Conservation (phyloP, 225 moss, liverwort and hornwort genomes). For the Polytrichum formosum region DNA sequence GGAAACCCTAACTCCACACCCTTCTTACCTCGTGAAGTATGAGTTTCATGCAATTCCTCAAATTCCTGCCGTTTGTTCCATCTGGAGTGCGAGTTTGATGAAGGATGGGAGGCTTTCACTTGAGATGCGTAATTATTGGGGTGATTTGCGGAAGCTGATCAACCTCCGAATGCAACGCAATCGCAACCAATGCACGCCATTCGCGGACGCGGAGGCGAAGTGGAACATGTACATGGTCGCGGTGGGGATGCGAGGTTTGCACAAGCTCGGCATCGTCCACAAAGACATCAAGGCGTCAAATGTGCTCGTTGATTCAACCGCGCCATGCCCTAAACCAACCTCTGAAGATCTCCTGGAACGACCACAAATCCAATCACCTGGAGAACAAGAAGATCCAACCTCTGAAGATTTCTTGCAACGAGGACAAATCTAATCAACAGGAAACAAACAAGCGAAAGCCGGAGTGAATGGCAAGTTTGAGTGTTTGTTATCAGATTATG, state of each 20-base stretch:
- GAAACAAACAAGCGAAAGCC: too few relatives aligned
- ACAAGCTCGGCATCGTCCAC: neutral
- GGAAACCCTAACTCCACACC: neutral
- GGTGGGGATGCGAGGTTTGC: slow-evolving; percentile 4
- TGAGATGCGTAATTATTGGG: fast-evolving
- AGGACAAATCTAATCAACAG: neutral
- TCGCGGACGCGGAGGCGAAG: neutral
- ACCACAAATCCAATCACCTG: neutral
- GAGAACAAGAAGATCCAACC: neutral
- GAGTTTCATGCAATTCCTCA: neutral
- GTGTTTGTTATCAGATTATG: neutral
- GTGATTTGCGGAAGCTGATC: slow-evolving; percentile 6
- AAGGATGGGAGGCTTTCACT: neutral
- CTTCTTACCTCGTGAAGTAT: neutral
- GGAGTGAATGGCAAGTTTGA: neutral
- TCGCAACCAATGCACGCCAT: neutral
- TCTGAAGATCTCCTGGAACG: neutral
- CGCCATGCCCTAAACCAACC: neutral
- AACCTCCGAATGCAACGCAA: neutral
- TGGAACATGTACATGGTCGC: neutral
- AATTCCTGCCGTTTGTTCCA: too few relatives aligned
- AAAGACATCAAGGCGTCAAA: slow-evolving; percentile 13
- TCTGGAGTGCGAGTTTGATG: neutral
- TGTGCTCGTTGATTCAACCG: neutral
- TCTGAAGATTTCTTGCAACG: neutral